Evolutionary conservation across 192 early-diverging fungal genomes (phyloP), one percentile per base, ranked within the genome.

Genomic region (Backusella macrospora): DNA sequence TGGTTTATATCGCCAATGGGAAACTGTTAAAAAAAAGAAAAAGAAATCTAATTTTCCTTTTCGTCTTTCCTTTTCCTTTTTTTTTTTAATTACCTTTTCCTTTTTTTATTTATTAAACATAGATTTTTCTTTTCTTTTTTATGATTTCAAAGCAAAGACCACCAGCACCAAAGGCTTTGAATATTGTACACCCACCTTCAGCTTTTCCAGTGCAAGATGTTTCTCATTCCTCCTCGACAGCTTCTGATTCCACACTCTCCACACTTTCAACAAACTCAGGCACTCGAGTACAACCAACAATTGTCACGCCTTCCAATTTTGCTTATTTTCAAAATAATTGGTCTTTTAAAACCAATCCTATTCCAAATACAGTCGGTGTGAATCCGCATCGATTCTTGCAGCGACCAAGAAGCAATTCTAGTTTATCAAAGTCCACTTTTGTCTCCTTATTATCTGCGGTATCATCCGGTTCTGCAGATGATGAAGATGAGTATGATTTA

Each of bases 111-210:
- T 34, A 15, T 44, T 23, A 68, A 13, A 64, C 14, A 34, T 64
- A 38, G 7, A 13, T 15, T 68, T 68, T 49, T 18, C n/a, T n/a
- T n/a, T n/a, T n/a, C n/a, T n/a, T n/a, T n/a, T n/a, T 39, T 39
- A 71, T 49, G 70, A 49, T 71, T 39, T 48, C 16, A 18, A 71
- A 39, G 62, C 34, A 71, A 71, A 23, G 39, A 37, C 47, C 70
- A 39, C 37, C 70, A 21, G 37, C 64, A 66, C 64, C 64, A 74
- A 79, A 79, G 73, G 77, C 77, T 18, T 73, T 79, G 39, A 79
- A 79, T 65, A 79, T 79, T 29, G 49, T 79, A 46, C 72, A 73
- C 45, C 77, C 71, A 38, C 18, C 21, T 21, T 65, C 65, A 63
- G 65, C 42, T 72, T 70, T 44, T 71, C 62, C 44, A 46, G 52